A percentile compares a stretch with the other conserved stretches of the same genome.
Conservation (phyloP, 192 early-diverging fungal genomes). For the Podila epicladia region DNA sequence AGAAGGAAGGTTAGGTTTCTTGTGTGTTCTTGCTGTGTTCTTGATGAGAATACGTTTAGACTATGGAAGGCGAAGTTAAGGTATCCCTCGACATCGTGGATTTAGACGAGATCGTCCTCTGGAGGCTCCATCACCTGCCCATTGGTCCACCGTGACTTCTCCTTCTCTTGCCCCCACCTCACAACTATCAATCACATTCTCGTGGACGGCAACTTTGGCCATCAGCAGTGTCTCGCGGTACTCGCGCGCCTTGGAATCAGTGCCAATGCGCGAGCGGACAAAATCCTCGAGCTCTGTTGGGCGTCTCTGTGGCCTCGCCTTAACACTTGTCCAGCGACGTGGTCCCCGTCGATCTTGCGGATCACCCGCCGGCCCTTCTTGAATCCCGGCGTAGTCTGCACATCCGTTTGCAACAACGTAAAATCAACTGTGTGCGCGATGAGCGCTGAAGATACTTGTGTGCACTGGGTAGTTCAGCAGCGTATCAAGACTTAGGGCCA, state of each 20-base stretch:
- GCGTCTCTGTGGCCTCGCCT: slow-evolving; percentile 9
- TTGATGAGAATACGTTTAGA: too few relatives aligned
- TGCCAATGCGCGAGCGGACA: slow-evolving; percentile 33
- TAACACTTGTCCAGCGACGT: slow-evolving; percentile 41
- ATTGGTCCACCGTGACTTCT: neutral
- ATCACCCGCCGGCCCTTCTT: slow-evolving; percentile 12
- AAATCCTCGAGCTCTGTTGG: slow-evolving; percentile 38
- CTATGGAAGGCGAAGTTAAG: too few relatives aligned
- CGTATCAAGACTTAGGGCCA: slow-evolving; percentile 6
- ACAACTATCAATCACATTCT: neutral
- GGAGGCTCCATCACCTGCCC: neutral
- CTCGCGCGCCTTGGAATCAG: slow-evolving; percentile 20
- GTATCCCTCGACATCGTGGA: neutral
- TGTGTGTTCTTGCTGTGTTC: too few relatives aligned
- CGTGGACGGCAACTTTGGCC: slow-evolving; percentile 26
- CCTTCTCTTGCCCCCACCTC: slow-evolving; percentile 5
- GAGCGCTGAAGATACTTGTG: slow-evolving; percentile 22
- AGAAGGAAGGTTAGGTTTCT: too few relatives aligned
- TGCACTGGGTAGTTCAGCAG: slow-evolving; percentile 1
- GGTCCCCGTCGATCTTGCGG: slow-evolving; percentile 18
- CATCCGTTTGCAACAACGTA: slow-evolving; percentile 38
- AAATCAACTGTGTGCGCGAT: slow-evolving; percentile 20
- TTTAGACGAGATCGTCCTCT: neutral
- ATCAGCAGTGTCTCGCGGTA: slow-evolving; percentile 23
- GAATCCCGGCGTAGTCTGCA: slow-evolving; percentile 7